Evolutionary conservation across 305 asterid species (phyloP).

Genomic region (Solanum aculeatissimum): DNA sequence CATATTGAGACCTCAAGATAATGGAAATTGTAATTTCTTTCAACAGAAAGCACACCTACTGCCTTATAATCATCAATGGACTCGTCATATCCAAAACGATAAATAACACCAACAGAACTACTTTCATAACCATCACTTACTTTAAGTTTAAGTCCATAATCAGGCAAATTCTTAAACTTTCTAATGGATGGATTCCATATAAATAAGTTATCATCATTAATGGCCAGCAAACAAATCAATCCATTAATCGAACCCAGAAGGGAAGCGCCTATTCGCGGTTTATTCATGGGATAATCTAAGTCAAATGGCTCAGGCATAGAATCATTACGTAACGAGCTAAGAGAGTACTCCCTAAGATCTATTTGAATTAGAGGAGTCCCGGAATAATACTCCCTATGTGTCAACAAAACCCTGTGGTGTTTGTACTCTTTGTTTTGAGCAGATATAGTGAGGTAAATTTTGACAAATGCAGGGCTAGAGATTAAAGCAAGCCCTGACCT

Average conservation of each 20-base stretch:
- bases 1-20: background rate
- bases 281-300: conserved; percentile 26
- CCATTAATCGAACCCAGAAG: conserved; percentile 50
- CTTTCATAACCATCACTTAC: background rate
- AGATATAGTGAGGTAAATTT: background rate
- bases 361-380: background rate
- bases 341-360: conserved; percentile 15
- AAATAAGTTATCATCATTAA: conserved; percentile 15
- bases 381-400: background rate
- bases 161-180: conserved; percentile 24
- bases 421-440: background rate
- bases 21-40: background rate
- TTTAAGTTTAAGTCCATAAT: background rate
- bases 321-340: conserved; percentile 13
- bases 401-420: background rate
- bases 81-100: conserved; percentile 35
- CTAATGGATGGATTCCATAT: conserved; percentile 45
- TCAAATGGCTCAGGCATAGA: background rate
- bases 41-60: conserved; percentile 7
- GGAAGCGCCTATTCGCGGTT: background rate
- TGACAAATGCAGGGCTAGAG: background rate
- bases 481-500: background rate
- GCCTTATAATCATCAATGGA: conserved; percentile 18
- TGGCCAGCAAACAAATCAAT: conserved; percentile 30
- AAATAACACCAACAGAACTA: background rate